Percentiles rank a stretch among this genome's conserved stretches.
Conservation (phyloP, 768 basidiomycete species). For the Ramaria rubella region DNA sequence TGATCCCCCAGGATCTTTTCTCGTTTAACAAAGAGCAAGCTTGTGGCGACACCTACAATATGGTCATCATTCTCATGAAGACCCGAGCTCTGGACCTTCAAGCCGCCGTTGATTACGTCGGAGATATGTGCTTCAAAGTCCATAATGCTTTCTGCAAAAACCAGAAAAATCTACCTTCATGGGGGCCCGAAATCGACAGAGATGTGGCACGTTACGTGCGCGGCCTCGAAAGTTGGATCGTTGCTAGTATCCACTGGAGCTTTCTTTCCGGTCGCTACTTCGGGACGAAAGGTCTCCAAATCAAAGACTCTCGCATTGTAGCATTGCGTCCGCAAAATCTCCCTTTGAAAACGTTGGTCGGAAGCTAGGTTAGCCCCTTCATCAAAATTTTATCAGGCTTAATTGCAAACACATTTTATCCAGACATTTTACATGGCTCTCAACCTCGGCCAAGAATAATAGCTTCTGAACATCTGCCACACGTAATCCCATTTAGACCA, state of each 20-base stretch:
- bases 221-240: slow-evolving; percentile 37
- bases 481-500: too few relatives aligned
- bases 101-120: slow-evolving; percentile 34
- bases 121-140: slow-evolving; percentile 25
- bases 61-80: slow-evolving; percentile 37
- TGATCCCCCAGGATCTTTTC: slow-evolving; percentile 29
- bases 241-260: slow-evolving; percentile 69
- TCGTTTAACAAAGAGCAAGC: slow-evolving; percentile 37
- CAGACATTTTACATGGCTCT: too few relatives aligned
- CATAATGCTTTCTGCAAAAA: slow-evolving; percentile 28
- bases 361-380: too few relatives aligned
- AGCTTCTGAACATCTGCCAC: too few relatives aligned
- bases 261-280: slow-evolving; percentile 67
- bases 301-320: slow-evolving; percentile 50
- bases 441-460: too few relatives aligned
- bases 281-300: slow-evolving; percentile 44
- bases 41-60: slow-evolving; percentile 35
- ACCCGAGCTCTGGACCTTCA: slow-evolving; percentile 28
- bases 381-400: too few relatives aligned
- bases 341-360: too few relatives aligned
- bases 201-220: slow-evolving; percentile 42
- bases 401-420: too few relatives aligned
- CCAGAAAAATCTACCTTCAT: slow-evolving; percentile 43
- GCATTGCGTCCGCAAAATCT: slow-evolving; percentile 45
- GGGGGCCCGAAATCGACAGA: slow-evolving; percentile 53